Base-by-base conservation (phyloP, 75 land plant species). In the Azolla pinnata region DNA sequence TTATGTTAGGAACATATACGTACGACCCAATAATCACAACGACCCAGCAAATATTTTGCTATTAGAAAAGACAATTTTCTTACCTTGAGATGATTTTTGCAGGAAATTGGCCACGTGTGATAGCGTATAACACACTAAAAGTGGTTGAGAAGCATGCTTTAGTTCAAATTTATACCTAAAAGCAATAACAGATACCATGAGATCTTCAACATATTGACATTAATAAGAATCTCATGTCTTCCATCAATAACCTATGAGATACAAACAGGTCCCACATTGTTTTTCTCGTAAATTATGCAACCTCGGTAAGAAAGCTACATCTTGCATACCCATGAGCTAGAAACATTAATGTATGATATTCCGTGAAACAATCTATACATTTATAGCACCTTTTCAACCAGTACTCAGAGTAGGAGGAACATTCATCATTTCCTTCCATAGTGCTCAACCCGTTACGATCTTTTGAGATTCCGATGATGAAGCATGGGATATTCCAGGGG, bases 161-260 rank as follows among this genome's bases (percentile, higher is more conserved):
- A 67, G n/a, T 25, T 67, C 35, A 30, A 57, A 57, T 30, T 59
- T 50, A 48, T 49, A 67, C 62, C 69, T 67, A n/a, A n/a, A n/a
- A n/a, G n/a, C n/a, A n/a, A n/a, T n/a, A n/a, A n/a, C n/a, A n/a
- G n/a, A n/a, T n/a, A n/a, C n/a, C n/a, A n/a, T n/a, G n/a, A n/a
- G n/a, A n/a, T n/a, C n/a, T n/a, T n/a, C n/a, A n/a, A n/a, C n/a
- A n/a, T n/a, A n/a, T n/a, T n/a, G n/a, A n/a, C n/a, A n/a, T n/a
- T n/a, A n/a, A n/a, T n/a, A n/a, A n/a, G n/a, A n/a, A n/a, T n/a
- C n/a, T n/a, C n/a, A n/a, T n/a, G n/a, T n/a, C n/a, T n/a, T n/a
- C n/a, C n/a, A n/a, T n/a, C n/a, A n/a, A n/a, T n/a, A n/a, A n/a
- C n/a, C n/a, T n/a, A n/a, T n/a, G n/a, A n/a, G n/a, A n/a, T n/a